Evolutionary conservation across 2,329 filamentous ascomycete species (phyloP), one percentile per base, ranked within the genome.

Genomic region (Talaromyces pinophilus): DNA sequence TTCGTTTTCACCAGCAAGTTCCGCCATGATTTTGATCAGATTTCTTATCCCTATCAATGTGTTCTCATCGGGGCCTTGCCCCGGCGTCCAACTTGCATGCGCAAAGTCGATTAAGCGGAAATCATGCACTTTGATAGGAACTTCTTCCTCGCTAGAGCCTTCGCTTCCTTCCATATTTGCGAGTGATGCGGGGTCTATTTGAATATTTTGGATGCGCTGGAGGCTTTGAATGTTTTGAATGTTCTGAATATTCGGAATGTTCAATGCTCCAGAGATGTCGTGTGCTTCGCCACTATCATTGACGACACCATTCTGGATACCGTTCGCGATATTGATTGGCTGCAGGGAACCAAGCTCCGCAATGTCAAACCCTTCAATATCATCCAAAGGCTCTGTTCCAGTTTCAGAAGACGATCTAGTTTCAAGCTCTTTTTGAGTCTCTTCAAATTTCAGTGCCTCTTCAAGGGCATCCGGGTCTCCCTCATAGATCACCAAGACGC

Each of bases 41-140:
- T 85, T 94, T 74, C 88, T 84, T 68, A 97, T 87, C 0, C 93
- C 93, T 42, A 82, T 82, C 38, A 97, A 82, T 15, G 86, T 82
- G 74, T 98, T 98, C 79, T 96, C 90, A 76, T 99, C 95, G 0
- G 91, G 90, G 0, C 94, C 94, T 72, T 90, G 80, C 0, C 92
- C 92, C 0, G 92, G 90, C 1, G 88, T 90, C 89, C 90, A 98
- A 60, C 83, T 81, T 11, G 95, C 95, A 78, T 99, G 95, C 1
- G 95, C 95, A 83, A 99, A 99, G 77, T 99, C 95, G 72, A 99
- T 99, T 69, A 99, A 84, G 75, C 94, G 95, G 60, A 97, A 84
- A 13, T 88, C 86, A 73, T 90, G 92, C 52, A 96, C 86, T 72
- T 89, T 89, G 0, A 90, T 90, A 11, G 77, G 74, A 67, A 80